Percentiles rank a stretch among this genome's conserved stretches.
Evolutionary conservation across 2,329 filamentous ascomycete species (phyloP).

Genomic region (Botrytis medusae): DNA sequence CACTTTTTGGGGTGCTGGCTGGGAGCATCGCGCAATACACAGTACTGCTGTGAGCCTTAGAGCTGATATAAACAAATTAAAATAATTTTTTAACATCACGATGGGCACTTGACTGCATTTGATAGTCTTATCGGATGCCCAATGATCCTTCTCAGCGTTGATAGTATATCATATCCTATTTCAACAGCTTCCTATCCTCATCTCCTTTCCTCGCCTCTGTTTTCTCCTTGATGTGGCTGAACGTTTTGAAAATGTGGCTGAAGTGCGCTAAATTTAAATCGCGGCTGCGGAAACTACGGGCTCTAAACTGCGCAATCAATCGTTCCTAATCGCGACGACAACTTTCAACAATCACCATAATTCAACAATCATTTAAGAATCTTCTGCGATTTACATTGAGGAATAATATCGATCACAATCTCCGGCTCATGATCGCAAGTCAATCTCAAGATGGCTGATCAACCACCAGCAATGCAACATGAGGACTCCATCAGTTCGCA

Average conservation of each 20-base stretch:
- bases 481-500: slow-evolving; percentile 55
- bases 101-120: background rate
- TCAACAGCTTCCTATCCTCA: background rate
- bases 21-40: background rate
- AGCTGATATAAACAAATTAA: background rate
- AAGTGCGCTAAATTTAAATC: slow-evolving; percentile 13
- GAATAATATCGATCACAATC: slow-evolving; percentile 14
- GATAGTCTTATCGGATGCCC: background rate
- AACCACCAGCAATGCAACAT: slow-evolving; percentile 33
- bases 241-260: slow-evolving; percentile 15
- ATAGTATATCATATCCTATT: background rate
- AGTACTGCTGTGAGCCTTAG: background rate
- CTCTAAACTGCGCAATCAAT: slow-evolving; percentile 9
- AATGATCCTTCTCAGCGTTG: background rate
- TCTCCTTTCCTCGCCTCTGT: background rate
- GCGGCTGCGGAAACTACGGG: slow-evolving; percentile 13
- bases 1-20: background rate
- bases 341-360: slow-evolving; percentile 15
- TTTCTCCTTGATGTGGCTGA: slow-evolving; percentile 26
- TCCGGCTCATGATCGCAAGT: slow-evolving; percentile 34
- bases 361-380: background rate
- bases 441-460: slow-evolving; percentile 36
- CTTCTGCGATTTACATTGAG: background rate
- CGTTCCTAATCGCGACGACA: slow-evolving; percentile 29
- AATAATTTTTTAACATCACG: background rate